phyloP scores from a whole-genome alignment of 306 rosid species.

The Pueraria montana region DNA sequence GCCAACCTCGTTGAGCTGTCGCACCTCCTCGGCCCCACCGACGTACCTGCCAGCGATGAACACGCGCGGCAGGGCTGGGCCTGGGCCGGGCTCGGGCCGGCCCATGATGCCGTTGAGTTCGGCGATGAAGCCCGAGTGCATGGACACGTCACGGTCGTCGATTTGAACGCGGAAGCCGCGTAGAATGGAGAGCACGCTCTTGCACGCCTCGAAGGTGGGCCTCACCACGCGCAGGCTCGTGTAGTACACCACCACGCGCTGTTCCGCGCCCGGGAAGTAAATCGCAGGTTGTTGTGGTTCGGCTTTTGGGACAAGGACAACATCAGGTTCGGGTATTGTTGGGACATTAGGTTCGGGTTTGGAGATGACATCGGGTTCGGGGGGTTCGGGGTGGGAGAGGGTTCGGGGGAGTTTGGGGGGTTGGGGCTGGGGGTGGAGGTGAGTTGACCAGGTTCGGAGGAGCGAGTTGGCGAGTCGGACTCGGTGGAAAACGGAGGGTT shows the following conservation, averaged over 20 bases:
- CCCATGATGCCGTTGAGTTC: slow-evolving; percentile 75
- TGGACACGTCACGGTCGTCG: slow-evolving; percentile 93
- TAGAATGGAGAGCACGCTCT: slow-evolving; percentile 74
- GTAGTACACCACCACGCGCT: slow-evolving; percentile 86
- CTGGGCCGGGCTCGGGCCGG: slow-evolving; percentile 26
- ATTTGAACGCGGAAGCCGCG: slow-evolving; percentile 77
- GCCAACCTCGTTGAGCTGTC: slow-evolving; percentile 71
- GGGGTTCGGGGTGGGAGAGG: slow-evolving; percentile 22
- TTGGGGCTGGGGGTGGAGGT: not conserved
- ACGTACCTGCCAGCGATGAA: slow-evolving; percentile 81
- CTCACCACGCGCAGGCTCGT: slow-evolving; percentile 90
- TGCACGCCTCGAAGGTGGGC: slow-evolving; percentile 82
- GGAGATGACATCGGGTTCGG: not conserved
- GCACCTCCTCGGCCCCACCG: slow-evolving; percentile 89
- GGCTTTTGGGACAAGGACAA: not conserved
- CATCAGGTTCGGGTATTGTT: not conserved
- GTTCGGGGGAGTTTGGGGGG: slow-evolving; percentile 28
- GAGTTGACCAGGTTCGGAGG: slow-evolving; percentile 61
- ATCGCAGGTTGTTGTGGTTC: slow-evolving; percentile 22
- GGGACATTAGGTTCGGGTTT: too few species aligned
- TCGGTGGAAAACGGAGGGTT: slow-evolving; percentile 73
- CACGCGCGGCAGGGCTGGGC: slow-evolving; percentile 63
- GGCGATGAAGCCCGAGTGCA: slow-evolving; percentile 68
- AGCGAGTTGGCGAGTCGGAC: slow-evolving; percentile 77
- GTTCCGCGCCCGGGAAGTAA: slow-evolving; percentile 64